These are phyloP conservation scores for Dissoconium aciculare DNA, from an alignment of 2,329 filamentous ascomycete genomes.

Conservation along the genomic window DNA sequence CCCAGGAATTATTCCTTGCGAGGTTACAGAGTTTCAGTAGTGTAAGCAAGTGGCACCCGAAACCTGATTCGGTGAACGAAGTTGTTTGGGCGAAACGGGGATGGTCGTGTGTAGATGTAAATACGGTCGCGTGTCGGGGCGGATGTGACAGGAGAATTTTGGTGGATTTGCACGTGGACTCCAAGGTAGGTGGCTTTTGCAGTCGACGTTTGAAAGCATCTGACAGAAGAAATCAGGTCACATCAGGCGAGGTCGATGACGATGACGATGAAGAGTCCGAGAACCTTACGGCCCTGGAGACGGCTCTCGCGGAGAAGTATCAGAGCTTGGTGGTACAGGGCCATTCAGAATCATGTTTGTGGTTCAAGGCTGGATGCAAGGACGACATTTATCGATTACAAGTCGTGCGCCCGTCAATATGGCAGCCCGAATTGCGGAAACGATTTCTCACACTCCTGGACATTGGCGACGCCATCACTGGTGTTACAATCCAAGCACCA, in stretches of 20 bases:
- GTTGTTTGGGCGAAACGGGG: conserved; percentile 89
- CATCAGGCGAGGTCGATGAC: conserved; percentile 29
- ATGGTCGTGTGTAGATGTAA: conserved; percentile 72
- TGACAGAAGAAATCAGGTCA: not conserved
- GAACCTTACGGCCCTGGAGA: conserved; percentile 31
- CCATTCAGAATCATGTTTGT: conserved; percentile 70
- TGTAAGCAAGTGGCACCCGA: conserved; percentile 84
- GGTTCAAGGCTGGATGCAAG: conserved; percentile 78
- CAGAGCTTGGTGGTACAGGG: conserved; percentile 54
- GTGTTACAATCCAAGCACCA: conserved; percentile 12
- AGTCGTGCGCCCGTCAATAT: conserved; percentile 24
- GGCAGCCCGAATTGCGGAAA: conserved; percentile 21
- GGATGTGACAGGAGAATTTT: conserved; percentile 73
- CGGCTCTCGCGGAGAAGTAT: conserved; percentile 64
- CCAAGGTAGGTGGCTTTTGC: conserved; percentile 33
- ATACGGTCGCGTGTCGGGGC: conserved; percentile 66
- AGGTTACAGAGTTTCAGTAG: conserved; percentile 79
- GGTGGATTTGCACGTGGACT: conserved; percentile 55
- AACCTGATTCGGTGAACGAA: conserved; percentile 72
- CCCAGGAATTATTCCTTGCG: conserved; percentile 66
- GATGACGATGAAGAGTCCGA: conserved; percentile 14
- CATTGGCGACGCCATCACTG: conserved; percentile 17
- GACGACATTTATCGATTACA: conserved; percentile 50
- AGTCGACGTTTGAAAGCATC: conserved; percentile 1
- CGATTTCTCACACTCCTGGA: conserved; percentile 15